Base-by-base conservation (phyloP, 805 yeast genomes). In the Kodamaea leandrae region DNA sequence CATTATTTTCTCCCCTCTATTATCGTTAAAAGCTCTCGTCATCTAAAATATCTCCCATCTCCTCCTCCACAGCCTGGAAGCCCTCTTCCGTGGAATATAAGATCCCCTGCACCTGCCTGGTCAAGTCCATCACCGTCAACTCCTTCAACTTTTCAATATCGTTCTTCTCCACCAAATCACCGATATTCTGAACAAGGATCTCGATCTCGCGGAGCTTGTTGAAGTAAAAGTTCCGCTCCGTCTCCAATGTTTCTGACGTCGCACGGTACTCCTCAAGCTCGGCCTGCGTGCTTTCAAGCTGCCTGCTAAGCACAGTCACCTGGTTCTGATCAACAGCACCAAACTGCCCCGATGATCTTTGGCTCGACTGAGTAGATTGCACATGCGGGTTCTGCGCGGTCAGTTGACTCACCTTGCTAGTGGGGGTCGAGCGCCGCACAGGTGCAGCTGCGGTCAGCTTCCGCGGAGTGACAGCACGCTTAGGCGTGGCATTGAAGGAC, bases 201-300 rank as follows among this genome's bases (percentile, higher is more conserved):
- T 93, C 99, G 42, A 93, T 86, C 44, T 86, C 95, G 48, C 96
- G 75, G 39, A 93, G 68, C 63, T 91, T 93, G 54, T 84, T 82
- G 64, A 86, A 91, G 61, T 93, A 93, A 55, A 91, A 88, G 60
- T 86, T 85, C 47, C 98, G 78, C 59, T 93, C 97, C 1, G 85
- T 77, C 53, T 83, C 86, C 37, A 87, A 66, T 10, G 82, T 77
- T 36, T 81, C 85, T 15, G 82, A 75, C 10, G 82, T 78, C 16
- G 76, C 68, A 44, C 72, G 73, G 49, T 75, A 74, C 47, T 82
- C 86, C 12, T 68, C 70, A 14, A 78, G 51, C 32, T 28, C 32
- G 12, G 10, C 14, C 14, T 26, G 29, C 12, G 29, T 12, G 13
- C 13, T 13, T 12, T 5, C 8, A 8, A 26, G 8, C 12, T n/a